Conservation (phyloP, 2,329 filamentous ascomycete genomes). For the Ascochyta koolunga region DNA sequence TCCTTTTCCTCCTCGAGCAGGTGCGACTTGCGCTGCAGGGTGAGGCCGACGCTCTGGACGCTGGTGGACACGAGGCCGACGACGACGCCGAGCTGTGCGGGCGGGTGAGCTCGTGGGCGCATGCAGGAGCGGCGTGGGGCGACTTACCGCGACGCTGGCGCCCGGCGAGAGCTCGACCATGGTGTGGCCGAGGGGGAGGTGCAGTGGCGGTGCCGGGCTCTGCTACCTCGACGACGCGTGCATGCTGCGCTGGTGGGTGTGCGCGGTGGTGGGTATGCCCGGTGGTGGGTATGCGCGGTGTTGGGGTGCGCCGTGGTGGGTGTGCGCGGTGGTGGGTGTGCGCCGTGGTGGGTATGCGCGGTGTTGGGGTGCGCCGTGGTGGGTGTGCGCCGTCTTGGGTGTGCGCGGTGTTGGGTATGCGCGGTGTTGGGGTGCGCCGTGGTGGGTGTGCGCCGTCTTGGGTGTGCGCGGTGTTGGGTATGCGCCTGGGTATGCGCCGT, state of each 20-base stretch:
- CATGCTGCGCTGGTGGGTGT: constrained; percentile 44
- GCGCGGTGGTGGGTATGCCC: neutral
- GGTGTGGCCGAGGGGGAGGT: constrained; percentile 10
- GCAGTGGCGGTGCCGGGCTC: constrained; percentile 27
- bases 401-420: neutral
- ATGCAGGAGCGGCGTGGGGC: neutral
- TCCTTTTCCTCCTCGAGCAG: constrained; percentile 95
- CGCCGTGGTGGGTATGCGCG: neutral
- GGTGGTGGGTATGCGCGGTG: neutral
- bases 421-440: too few relatives aligned
- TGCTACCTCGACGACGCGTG: constrained; percentile 39
- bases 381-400: neutral
- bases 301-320: too few relatives aligned
- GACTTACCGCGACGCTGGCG: constrained; percentile 50
- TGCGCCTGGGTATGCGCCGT: neutral
- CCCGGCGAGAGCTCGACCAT: constrained; percentile 51
- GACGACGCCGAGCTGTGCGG: constrained; percentile 79
- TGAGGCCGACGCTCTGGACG: constrained; percentile 92
- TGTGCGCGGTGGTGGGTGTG: neutral
- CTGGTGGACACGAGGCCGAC: constrained; percentile 93
- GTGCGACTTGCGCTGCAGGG: constrained; percentile 96
- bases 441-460: too few relatives aligned
- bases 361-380: too few relatives aligned
- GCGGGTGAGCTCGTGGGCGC: constrained; percentile 14
- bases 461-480: neutral